Evolutionary conservation across 2,329 filamentous ascomycete genomes (phyloP).

Genomic region (Calonectria henricotiae): DNA sequence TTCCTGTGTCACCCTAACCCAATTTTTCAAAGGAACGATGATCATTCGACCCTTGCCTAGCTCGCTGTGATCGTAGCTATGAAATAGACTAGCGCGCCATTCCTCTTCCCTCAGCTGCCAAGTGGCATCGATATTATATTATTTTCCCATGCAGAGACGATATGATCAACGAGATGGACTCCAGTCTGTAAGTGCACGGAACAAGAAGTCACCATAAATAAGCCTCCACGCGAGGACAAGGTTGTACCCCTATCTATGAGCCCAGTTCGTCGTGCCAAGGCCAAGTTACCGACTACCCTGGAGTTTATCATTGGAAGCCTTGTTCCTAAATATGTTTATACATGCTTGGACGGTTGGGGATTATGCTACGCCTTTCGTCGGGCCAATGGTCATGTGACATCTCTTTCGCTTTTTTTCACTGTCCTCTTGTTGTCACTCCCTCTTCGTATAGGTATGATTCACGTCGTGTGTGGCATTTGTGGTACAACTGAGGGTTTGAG

Average conservation of each 20-base stretch:
- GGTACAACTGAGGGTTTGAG: too few species aligned
- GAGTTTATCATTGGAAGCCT: not conserved
- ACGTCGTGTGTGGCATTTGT: too few species aligned
- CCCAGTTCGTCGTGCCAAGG: not conserved
- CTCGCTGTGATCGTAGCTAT: not conserved
- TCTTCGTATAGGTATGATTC: too few species aligned
- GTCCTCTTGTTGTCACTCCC: too few species aligned
- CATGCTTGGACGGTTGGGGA: too few species aligned
- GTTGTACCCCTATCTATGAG: not conserved
- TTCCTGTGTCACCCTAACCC: not conserved
- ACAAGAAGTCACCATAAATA: not conserved
- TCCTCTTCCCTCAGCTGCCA: not conserved
- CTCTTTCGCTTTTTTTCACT: too few species aligned
- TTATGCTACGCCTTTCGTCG: too few species aligned
- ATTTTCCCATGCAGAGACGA: too few species aligned
- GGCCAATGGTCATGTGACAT: too few species aligned
- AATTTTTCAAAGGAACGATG: not conserved
- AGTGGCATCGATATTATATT: not conserved
- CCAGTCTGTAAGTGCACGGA: not conserved
- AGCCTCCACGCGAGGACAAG: not conserved
- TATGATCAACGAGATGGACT: not conserved
- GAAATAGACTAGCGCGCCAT: constrained; percentile 13
- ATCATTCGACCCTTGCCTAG: constrained; percentile 12
- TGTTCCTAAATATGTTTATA: not conserved
- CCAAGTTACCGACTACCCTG: not conserved